Conservation (phyloP, 495 filamentous ascomycete genomes). For the Aspergillus nidulans region DNA sequence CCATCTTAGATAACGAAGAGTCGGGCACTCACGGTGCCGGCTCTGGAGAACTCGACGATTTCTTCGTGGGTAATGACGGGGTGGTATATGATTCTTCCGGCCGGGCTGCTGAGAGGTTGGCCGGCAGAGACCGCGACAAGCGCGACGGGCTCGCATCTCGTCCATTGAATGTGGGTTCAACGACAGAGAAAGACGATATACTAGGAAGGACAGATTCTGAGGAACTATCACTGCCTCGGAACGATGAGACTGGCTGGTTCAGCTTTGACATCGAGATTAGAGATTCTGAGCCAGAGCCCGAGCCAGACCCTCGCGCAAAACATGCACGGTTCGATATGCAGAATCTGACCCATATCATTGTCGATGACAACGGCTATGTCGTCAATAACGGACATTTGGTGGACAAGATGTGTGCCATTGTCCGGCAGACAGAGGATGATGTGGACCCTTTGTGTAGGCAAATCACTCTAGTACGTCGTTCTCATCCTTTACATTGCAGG, state of each 20-base stretch:
- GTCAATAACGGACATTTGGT: slow-evolving; percentile 47
- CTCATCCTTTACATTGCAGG: neutral
- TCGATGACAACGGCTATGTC: neutral
- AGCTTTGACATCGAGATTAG: too few species aligned
- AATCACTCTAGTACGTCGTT: slow-evolving; percentile 64
- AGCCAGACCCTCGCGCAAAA: neutral
- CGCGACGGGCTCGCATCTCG: too few species aligned
- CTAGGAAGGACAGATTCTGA: too few species aligned
- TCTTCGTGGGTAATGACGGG: slow-evolving; percentile 66
- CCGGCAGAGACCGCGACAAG: too few species aligned
- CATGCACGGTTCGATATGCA: neutral
- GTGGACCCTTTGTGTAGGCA: slow-evolving; percentile 75
- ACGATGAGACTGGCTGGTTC: neutral
- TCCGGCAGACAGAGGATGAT: slow-evolving; percentile 70
- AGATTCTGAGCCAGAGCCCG: neutral
- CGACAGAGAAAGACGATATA: too few species aligned
- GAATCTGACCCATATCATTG: neutral
- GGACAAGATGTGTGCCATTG: slow-evolving; percentile 62
- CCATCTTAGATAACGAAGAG: slow-evolving; percentile 56
- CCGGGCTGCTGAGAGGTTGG: slow-evolving; percentile 61
- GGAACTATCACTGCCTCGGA: too few species aligned
- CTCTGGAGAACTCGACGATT: slow-evolving; percentile 43
- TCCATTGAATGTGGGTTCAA: too few species aligned
- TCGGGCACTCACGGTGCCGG: slow-evolving; percentile 71
- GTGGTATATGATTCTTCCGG: slow-evolving; percentile 57